Percentiles rank a stretch among this genome's conserved stretches.
phyloP scores from a whole-genome alignment of 352 stramenopile genomes.

The Globisporangium middletonii region DNA sequence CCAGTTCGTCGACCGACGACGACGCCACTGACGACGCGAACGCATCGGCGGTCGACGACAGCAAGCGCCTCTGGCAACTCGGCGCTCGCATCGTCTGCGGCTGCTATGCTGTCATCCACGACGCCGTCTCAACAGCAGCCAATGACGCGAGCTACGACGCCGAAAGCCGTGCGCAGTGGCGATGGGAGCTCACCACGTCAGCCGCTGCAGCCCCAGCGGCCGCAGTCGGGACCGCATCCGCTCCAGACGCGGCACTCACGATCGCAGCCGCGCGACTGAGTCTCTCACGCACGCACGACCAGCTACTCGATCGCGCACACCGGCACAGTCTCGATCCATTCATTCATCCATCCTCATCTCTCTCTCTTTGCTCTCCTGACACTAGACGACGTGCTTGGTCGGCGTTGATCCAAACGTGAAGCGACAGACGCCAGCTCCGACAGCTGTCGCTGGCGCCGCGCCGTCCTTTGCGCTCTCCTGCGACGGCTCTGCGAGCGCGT shows the following conservation, averaged over 20 bases:
- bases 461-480: slow-evolving; percentile 8
- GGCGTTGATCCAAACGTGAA: slow-evolving; percentile 38
- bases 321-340: too few species aligned
- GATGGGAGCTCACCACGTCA: neutral
- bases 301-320: too few species aligned
- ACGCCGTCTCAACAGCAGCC: neutral
- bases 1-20: neutral
- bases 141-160: neutral
- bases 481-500: neutral
- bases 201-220: slow-evolving; percentile 5
- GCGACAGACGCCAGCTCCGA: slow-evolving; percentile 29
- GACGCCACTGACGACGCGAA: neutral
- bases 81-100: neutral
- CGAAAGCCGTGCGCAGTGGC: neutral
- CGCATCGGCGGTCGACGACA: slow-evolving; percentile 2
- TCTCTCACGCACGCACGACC: too few species aligned
- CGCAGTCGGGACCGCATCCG: neutral
- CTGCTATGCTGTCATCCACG: neutral
- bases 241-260: neutral
- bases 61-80: neutral
- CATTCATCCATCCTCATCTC: too few species aligned
- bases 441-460: slow-evolving; percentile 9
- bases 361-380: neutral
- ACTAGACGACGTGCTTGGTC: slow-evolving; percentile 22
- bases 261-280: too few species aligned